Evolutionary conservation across 345 rosid genomes (phyloP).

Genomic region (Gossypium rotundifolium): DNA sequence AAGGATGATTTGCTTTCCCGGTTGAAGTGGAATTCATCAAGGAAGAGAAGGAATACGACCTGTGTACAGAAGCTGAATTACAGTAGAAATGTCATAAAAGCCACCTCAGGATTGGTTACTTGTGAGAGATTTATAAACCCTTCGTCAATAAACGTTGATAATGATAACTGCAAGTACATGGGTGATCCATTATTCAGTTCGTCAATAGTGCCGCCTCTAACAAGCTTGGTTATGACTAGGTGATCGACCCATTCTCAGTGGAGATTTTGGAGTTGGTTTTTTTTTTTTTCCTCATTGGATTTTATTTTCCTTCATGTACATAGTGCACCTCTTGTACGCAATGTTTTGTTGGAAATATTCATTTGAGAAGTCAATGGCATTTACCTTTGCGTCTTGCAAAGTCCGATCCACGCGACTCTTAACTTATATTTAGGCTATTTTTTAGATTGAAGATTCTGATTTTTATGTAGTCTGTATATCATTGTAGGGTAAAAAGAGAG

Average conservation of each 20-base stretch:
- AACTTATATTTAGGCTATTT: no score
- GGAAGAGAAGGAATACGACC: conserved; percentile 44
- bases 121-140: conserved; percentile 25
- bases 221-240: conserved; percentile 66
- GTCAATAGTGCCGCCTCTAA: conserved; percentile 40
- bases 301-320: conserved; percentile 16
- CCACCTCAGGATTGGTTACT: conserved; percentile 7
- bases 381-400: conserved; percentile 1
- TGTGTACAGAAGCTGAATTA: conserved; percentile 24
- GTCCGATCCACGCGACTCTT: no score
- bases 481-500: no score
- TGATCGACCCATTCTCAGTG: conserved; percentile 24
- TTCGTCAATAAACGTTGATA: conserved; percentile 38
- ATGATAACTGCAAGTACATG: conserved; percentile 57
- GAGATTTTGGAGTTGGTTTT: conserved; percentile 2
- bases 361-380: conserved; percentile 16
- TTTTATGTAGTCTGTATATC: neutral
- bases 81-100: neutral
- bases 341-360: neutral
- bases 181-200: conserved; percentile 44
- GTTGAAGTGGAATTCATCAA: conserved; percentile 56
- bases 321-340: neutral
- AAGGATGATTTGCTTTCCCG: conserved; percentile 47
- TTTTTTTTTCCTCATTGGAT: conserved; percentile 12
- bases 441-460: no score